Evolutionary conservation across 2,329 filamentous ascomycete genomes (phyloP).

Genomic region (Colletotrichum melonis): DNA sequence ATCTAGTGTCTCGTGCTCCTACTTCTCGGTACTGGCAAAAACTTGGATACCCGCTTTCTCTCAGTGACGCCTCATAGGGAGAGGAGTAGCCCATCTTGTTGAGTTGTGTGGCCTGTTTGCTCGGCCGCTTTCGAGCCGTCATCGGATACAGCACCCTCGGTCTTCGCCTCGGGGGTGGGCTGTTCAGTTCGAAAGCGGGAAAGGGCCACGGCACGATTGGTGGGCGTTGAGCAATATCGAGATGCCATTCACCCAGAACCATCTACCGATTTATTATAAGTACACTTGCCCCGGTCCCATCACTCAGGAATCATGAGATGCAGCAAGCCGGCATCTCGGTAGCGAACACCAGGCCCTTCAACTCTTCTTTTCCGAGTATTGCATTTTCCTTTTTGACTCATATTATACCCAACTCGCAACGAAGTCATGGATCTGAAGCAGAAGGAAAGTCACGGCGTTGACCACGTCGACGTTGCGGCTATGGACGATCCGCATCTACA

Average conservation of each 20-base stretch:
- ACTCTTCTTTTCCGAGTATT: not conserved
- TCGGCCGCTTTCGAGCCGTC: not conserved
- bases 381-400: not conserved
- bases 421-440: slow-evolving; percentile 21
- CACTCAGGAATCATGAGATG: not conserved
- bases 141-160: not conserved
- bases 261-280: slow-evolving; percentile 3
- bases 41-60: not conserved
- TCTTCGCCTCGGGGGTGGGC: not conserved
- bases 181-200: not conserved
- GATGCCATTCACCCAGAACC: not conserved
- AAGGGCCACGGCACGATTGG: not conserved
- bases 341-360: not conserved
- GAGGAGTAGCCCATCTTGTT: not conserved
- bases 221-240: not conserved
- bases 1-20: slow-evolving; percentile 8
- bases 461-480: slow-evolving; percentile 3
- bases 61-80: slow-evolving; percentile 6
- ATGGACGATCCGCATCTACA: slow-evolving; percentile 1
- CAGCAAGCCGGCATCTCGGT: not conserved
- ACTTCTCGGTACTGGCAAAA: not conserved
- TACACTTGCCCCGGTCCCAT: slow-evolving; percentile 5
- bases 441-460: slow-evolving; percentile 13
- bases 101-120: not conserved
- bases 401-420: too few relatives aligned